These are phyloP conservation scores for Yarrowia sp. DNA, from an alignment of 805 yeast species.

Conservation along the genomic window DNA sequence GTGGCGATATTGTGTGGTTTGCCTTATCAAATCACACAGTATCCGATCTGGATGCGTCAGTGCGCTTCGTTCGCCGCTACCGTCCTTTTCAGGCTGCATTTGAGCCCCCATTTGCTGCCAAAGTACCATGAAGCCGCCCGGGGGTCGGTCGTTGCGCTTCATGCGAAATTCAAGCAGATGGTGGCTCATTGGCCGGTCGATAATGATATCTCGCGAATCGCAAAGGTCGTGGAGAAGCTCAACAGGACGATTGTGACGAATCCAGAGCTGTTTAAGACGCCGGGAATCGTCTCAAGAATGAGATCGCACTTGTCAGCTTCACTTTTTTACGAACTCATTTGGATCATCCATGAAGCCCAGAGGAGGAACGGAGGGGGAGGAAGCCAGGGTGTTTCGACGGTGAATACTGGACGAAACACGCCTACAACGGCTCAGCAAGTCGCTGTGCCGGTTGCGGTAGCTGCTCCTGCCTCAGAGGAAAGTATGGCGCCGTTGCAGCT, in stretches of 20 bases:
- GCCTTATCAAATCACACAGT: constrained; percentile 69
- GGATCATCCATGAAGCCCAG: constrained; percentile 93
- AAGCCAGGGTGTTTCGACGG: constrained; percentile 31
- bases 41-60: constrained; percentile 84
- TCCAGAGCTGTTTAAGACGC: constrained; percentile 74
- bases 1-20: constrained; percentile 74
- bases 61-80: constrained; percentile 76
- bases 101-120: constrained; percentile 69
- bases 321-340: constrained; percentile 82
- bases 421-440: neutral
- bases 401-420: constrained; percentile 36
- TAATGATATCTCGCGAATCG: constrained; percentile 87
- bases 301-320: constrained; percentile 91
- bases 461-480: neutral
- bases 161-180: constrained; percentile 81
- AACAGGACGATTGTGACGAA: constrained; percentile 83
- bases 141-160: constrained; percentile 90
- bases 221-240: constrained; percentile 83
- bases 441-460: neutral
- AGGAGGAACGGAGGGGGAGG: constrained; percentile 49
- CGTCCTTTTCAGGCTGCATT: constrained; percentile 73
- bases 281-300: constrained; percentile 82
- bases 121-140: constrained; percentile 81
- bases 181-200: constrained; percentile 89
- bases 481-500: neutral